A percentile compares a stretch with the other conserved stretches of the same genome.
phyloP scores from a whole-genome alignment of 2,329 filamentous ascomycete species.

The Cladosporium halotolerans region DNA sequence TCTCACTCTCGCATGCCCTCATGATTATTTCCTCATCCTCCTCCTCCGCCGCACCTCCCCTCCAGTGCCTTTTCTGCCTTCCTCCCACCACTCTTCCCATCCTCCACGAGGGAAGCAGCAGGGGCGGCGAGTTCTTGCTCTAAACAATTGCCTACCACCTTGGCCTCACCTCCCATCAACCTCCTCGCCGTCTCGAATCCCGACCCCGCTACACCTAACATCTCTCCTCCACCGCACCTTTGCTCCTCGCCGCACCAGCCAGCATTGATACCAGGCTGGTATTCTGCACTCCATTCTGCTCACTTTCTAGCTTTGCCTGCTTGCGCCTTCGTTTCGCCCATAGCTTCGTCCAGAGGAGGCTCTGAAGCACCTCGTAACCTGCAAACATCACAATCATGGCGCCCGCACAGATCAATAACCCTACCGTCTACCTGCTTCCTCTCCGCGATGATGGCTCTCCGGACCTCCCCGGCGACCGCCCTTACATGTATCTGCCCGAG shows the following conservation, averaged over 20 bases:
- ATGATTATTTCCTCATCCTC: background rate
- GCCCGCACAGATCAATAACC: slow-evolving; percentile 31
- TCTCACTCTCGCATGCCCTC: background rate
- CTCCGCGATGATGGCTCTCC: slow-evolving; percentile 91
- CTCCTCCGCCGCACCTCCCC: background rate
- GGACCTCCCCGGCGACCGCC: slow-evolving; percentile 65
- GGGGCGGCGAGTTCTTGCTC: background rate
- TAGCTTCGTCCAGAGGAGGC: background rate
- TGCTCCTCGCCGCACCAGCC: slow-evolving; percentile 1
- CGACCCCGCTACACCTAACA: background rate
- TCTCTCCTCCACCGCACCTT: background rate
- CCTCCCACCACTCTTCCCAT: background rate
- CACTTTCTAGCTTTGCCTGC: background rate
- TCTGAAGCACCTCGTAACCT: background rate
- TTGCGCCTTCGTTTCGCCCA: background rate
- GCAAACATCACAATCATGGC: slow-evolving; percentile 24
- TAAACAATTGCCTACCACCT: background rate
- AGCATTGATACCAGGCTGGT: slow-evolving; percentile 9
- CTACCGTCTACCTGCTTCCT: slow-evolving; percentile 70
- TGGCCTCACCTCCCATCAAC: background rate
- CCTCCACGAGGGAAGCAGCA: slow-evolving; percentile 1
- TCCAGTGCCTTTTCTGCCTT: background rate
- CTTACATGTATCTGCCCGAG: slow-evolving; percentile 83
- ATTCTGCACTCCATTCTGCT: background rate
- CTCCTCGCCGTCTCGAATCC: background rate